Evolutionary conservation across 345 rosid genomes (phyloP), one percentile per base, ranked within the genome.

Genomic region (Acer campestre): DNA sequence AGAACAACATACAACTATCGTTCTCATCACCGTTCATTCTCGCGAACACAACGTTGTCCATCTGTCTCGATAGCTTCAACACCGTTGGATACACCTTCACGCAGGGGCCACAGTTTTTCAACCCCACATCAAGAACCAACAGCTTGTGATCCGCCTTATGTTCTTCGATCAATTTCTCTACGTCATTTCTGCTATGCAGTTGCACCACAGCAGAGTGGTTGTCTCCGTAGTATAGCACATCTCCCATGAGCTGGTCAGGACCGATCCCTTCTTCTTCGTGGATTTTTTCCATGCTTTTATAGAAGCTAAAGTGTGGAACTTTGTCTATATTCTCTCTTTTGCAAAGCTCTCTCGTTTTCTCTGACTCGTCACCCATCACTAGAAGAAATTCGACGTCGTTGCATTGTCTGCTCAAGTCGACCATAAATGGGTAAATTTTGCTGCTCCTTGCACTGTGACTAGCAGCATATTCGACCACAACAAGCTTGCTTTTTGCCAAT

Each of bases 1-100:
- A 84, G 83, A 90, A 95, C 84, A 80, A 81, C 98, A 95, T 93
- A 80, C 99, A 95, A 80, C 97, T 93, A 4, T 90, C 98, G 71
- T 93, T 95, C 88, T 95, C 98, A 79, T 95, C 98, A 0, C 98
- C 99, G 82, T 93, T 92, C 97, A 95, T 93, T 70, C 99, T 79
- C 4, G 98, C 96, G 25, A 93, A 95, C 75, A 88, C 94, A 72
- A 81, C 96, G 1, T 90, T 70, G 20, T 92, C 97, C 98, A 95
- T 93, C 79, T 90, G 91, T 75, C 87, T 84, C 13, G 99, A 93
- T 80, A 95, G 79, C 78, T 92, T 95, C 3, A 91, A 1, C 68
- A 92, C 97, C 55, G 97, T 91, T 51, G 99, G 99, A 74, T 95
- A 95, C 22, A 95, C 99, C 81, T 95, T 93, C 48, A 95, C 99